Conservation (phyloP, 148 eudicot genomes). For the Fagopyrum tataricum region DNA sequence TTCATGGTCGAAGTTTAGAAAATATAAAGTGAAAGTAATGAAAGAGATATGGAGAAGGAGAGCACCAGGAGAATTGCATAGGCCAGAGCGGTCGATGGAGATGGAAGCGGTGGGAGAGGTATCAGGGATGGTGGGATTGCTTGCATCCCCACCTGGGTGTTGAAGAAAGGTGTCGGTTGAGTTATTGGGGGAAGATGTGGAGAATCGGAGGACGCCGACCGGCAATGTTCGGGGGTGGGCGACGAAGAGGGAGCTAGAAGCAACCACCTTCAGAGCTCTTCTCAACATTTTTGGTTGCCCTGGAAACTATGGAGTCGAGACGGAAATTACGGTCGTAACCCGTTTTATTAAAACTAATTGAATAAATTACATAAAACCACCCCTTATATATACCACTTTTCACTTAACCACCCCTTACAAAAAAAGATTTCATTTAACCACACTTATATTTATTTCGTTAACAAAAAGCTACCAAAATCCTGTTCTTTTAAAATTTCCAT, state of each 20-base stretch:
- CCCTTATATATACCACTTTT: too few species aligned
- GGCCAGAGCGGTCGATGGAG: slow-evolving; percentile 76
- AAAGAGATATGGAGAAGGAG: neutral
- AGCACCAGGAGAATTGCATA: slow-evolving; percentile 56
- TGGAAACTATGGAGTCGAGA: neutral
- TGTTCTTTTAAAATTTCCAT: too few species aligned
- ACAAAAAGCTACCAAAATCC: too few species aligned
- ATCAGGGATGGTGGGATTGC: slow-evolving; percentile 14
- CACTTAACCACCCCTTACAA: too few species aligned
- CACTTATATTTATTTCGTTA: too few species aligned
- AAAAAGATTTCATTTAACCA: too few species aligned
- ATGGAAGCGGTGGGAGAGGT: slow-evolving; percentile 39
- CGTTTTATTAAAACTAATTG: too few species aligned
- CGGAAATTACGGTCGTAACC: too few species aligned
- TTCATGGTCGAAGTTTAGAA: neutral
- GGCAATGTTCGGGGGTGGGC: slow-evolving; percentile 15
- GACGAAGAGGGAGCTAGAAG: slow-evolving; percentile 19
- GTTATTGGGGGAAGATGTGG: slow-evolving; percentile 22
- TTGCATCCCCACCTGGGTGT: slow-evolving; percentile 28
- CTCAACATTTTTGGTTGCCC: slow-evolving; percentile 32
- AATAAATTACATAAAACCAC: too few species aligned
- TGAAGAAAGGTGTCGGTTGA: slow-evolving; percentile 36
- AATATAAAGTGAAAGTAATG: neutral
- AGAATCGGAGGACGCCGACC: slow-evolving; percentile 19
- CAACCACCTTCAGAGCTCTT: slow-evolving; percentile 32